Conservation (phyloP, 495 filamentous ascomycete species). For the Hyaloscypha hepaticicola region DNA sequence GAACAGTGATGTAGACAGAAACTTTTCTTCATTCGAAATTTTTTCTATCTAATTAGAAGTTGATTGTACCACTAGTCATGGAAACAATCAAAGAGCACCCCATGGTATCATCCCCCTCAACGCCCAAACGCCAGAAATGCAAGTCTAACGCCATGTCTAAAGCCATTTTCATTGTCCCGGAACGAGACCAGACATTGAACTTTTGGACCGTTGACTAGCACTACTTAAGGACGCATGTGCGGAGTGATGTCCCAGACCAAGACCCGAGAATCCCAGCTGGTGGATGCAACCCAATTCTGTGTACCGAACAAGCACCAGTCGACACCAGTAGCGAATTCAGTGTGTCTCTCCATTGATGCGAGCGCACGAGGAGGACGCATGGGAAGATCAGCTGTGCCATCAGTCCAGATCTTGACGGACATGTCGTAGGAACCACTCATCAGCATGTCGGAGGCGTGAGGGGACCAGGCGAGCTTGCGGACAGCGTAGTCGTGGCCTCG, state of each 20-base stretch:
- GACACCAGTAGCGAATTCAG: slow-evolving; percentile 95
- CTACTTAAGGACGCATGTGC: slow-evolving; percentile 49
- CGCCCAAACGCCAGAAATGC: too few species aligned
- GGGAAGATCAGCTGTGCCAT: slow-evolving; percentile 54
- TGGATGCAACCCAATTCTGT: slow-evolving; percentile 93
- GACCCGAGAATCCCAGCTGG: slow-evolving; percentile 89
- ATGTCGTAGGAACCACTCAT: slow-evolving; percentile 95
- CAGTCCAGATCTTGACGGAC: slow-evolving; percentile 91
- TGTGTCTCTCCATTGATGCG: slow-evolving; percentile 86
- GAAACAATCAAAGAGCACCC: too few species aligned
- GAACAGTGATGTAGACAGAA: too few species aligned
- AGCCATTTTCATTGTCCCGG: too few species aligned
- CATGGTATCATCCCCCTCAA: too few species aligned
- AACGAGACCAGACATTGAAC: too few species aligned
- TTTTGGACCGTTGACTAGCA: too few species aligned
- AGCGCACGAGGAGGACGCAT: slow-evolving; percentile 54
- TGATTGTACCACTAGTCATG: too few species aligned
- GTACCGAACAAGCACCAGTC: slow-evolving; percentile 97
- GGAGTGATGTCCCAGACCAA: slow-evolving; percentile 87
- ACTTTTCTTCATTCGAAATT: too few species aligned
- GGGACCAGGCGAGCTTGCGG: slow-evolving; percentile 81
- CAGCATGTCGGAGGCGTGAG: slow-evolving; percentile 82
- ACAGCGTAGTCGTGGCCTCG: slow-evolving; percentile 90
- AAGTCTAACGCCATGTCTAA: too few species aligned
- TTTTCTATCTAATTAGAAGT: too few species aligned